Base-by-base conservation (phyloP, 1,284 basidiomycete species). In the Tranzscheliella williamsii region DNA sequence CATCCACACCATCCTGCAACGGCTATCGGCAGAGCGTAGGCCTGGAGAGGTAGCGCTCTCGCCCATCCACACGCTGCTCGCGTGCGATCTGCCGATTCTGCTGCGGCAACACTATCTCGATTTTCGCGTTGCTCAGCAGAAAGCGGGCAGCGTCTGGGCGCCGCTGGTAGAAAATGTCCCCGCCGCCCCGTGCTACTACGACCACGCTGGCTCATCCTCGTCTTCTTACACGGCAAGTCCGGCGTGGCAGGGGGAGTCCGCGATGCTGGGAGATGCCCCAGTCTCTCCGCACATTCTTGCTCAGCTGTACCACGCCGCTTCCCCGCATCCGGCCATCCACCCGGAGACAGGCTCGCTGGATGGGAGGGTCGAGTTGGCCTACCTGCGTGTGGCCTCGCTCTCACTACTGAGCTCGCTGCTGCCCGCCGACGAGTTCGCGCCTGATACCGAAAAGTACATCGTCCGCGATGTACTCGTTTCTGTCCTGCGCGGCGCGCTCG, bases 391-490 rank as follows among this genome's bases (percentile, higher is more conserved):
- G 11, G 57, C 51, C 12, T 38, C 53, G 11, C 42, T 47, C 27
- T 42, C 52, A 8, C 49, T 62, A 1, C 48, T 66, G 20, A 41
- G 42, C 3, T 61, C 57, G 11, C 26, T 61, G 20, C 30, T 66
- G 11, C 57, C 63, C n/a, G 51, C 51, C 2, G 56, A 66, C 29
- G 57, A 66, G 26, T 57, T 33, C 17, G 41, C 49, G n/a, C 54
- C 56, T 2, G 53, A 66, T n/a, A 61, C 57, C 9, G 57, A 66
- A 37, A 56, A 46, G 37, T 62, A 57, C 38, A 57, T 66, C 23
- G 49, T 61, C 4, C 53, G 63, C 16, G 63, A 66, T 38, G 63
- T 66, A 13, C 36, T 58, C 11, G 60, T 62, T 21, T 51, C 49
- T 4, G 63, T 62, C 21, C 54, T 62, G 9, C 31, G 63, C 36